Conservation (phyloP, 306 rosid species). For the Crotalaria pallida region DNA sequence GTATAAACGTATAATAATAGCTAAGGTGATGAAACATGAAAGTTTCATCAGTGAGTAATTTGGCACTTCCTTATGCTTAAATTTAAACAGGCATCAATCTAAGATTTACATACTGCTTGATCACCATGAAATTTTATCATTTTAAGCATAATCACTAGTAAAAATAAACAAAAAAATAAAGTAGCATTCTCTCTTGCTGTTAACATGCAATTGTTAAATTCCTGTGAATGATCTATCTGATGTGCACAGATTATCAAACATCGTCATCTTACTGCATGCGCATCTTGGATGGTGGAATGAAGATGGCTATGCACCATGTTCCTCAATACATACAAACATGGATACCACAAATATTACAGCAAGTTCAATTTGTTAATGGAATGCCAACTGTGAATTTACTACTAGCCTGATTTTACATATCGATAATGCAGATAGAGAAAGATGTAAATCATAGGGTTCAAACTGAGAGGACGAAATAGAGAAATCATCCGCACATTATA, state of each 20-base stretch:
- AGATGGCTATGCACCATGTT: neutral
- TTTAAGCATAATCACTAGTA: neutral
- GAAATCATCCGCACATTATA: too few species aligned
- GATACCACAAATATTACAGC: too few species aligned
- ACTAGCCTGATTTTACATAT: too few species aligned
- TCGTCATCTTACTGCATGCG: neutral
- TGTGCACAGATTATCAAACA: neutral
- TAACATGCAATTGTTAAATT: neutral
- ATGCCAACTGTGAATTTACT: too few species aligned
- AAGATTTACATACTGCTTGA: neutral
- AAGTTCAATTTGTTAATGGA: too few species aligned
- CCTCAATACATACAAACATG: neutral
- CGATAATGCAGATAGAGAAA: too few species aligned
- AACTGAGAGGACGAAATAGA: too few species aligned
- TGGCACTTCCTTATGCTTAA: neutral
- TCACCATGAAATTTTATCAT: neutral
- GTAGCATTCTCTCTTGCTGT: neutral
- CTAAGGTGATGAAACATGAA: neutral
- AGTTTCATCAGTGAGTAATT: neutral
- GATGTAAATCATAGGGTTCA: too few species aligned
- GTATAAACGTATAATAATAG: neutral
- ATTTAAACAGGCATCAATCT: neutral
- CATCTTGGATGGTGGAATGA: neutral
- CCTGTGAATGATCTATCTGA: neutral
- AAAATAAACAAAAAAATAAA: neutral